A percentile compares a stretch with the other conserved stretches of the same genome.
phyloP scores from a whole-genome alignment of 2,329 filamentous ascomycete species.

The Colletotrichum siamense region DNA sequence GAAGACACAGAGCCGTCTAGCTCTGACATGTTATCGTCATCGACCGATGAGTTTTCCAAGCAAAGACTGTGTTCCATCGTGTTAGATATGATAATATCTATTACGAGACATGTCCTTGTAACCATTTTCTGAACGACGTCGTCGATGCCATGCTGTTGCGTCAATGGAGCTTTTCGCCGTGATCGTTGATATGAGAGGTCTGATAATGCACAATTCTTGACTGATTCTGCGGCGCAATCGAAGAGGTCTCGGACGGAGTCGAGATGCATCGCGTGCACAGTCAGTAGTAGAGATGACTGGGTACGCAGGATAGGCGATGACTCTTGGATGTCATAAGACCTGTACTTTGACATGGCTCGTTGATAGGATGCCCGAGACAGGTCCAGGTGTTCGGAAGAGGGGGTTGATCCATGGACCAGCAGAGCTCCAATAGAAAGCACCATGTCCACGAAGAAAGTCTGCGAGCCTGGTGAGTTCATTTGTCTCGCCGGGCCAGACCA shows the following conservation, averaged over 20 bases:
- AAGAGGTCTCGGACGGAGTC: neutral
- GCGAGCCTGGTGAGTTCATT: neutral
- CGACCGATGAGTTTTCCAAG: neutral
- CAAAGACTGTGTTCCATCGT: neutral
- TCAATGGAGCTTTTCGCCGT: neutral
- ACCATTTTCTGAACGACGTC: neutral
- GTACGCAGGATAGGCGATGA: neutral
- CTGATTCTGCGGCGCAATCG: neutral
- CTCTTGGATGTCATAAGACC: neutral
- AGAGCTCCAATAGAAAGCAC: neutral
- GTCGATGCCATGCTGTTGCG: neutral
- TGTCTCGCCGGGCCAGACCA: neutral
- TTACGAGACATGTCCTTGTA: neutral
- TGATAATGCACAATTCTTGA: neutral
- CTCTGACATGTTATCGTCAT: neutral
- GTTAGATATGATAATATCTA: neutral
- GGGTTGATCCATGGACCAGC: neutral
- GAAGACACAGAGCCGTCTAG: neutral
- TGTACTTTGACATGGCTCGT: neutral
- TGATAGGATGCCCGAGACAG: neutral
- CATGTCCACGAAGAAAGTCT: neutral
- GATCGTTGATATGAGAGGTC: neutral
- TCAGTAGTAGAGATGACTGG: neutral
- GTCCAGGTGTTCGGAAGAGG: neutral
- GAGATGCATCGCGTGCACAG: neutral